Base-by-base conservation (phyloP, 371 early-diverging fungal species). In the Encephalitozoon hellem region DNA sequence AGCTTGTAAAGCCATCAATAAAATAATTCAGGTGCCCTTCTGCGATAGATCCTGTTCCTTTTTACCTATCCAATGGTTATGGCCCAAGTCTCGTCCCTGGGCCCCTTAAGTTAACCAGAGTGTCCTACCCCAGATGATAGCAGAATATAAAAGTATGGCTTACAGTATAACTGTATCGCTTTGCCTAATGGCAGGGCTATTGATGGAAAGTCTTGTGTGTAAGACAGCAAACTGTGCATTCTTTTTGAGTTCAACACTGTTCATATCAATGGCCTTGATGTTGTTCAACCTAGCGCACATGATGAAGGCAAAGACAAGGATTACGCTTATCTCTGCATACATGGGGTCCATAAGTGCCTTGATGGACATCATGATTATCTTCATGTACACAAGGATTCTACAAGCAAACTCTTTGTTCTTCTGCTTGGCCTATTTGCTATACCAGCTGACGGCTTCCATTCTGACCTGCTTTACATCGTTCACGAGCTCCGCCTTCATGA, bases 311-410 rank as follows among this genome's bases (percentile, higher is more conserved):
- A 59, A 59, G 59, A 11, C 59, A 59, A 59, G 28, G 21, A 34
- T 59, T 15, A 59, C 59, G 15, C 38, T 34, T 21, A 34, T 34
- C 6, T 59, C 59, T 59, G 34, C 38, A n/a, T 32, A 59, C 21
- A 38, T 6, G 21, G 59, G 59, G 34, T 30, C 38, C 0, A 59
- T 59, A 9, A 34, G 38, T 32, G 59, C 59, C 15, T 15, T 59
- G 59, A 59, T 59, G 34, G 59, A 59, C 21, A 34, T 59, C 34
- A 34, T 30, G 59, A 59, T 34, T 59, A 28, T 59, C 30, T 59
- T 32, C 15, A 34, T 59, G 34, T 59, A 59, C 38, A 34, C 59
- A 30, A 59, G 18, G 59, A 30, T 59, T 15, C 34, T 28, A n/a
- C 9, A 18, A 1, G 18, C 34, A 34, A 59, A 28, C 59, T 59